Percentiles rank a stretch among this genome's conserved stretches.
phyloP scores from a whole-genome alignment of 140 eudicot genomes.

The Cichorium intybus region DNA sequence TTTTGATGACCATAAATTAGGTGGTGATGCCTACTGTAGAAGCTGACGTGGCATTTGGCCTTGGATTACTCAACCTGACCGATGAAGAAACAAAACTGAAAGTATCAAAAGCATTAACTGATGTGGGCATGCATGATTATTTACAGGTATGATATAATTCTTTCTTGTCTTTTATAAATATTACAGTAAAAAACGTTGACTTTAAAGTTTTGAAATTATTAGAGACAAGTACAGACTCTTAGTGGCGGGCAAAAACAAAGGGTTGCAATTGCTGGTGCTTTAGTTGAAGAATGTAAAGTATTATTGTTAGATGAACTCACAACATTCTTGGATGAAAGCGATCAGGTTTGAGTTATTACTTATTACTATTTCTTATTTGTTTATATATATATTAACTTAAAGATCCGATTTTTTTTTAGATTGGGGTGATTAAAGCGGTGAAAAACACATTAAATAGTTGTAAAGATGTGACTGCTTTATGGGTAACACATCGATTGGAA shows the following conservation, averaged over 20 bases:
- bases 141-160: conserved; percentile 48
- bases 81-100: conserved; percentile 50
- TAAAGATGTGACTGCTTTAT: conserved; percentile 64
- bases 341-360: conserved; percentile 55
- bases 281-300: conserved; percentile 79
- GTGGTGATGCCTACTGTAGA: conserved; percentile 98
- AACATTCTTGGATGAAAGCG: conserved; percentile 85
- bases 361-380: background rate
- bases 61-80: conserved; percentile 55
- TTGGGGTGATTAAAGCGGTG: conserved; percentile 81
- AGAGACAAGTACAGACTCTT: conserved; percentile 95
- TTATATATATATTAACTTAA: background rate
- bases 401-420: conserved; percentile 15
- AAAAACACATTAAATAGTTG: conserved; percentile 55
- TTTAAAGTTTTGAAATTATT: too few relatives aligned
- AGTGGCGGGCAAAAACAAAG: conserved; percentile 99
- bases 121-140: conserved; percentile 81
- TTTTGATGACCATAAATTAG: conserved; percentile 33
- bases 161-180: background rate
- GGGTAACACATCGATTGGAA: conserved; percentile 93
- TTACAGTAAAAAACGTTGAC: too few relatives aligned
- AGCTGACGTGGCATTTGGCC: conserved; percentile 97
- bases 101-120: conserved; percentile 74
- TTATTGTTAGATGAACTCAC: conserved; percentile 91
- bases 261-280: conserved; percentile 93